Evolutionary conservation across 768 basidiomycete genomes (phyloP).

Genomic region (Amanita muscaria): DNA sequence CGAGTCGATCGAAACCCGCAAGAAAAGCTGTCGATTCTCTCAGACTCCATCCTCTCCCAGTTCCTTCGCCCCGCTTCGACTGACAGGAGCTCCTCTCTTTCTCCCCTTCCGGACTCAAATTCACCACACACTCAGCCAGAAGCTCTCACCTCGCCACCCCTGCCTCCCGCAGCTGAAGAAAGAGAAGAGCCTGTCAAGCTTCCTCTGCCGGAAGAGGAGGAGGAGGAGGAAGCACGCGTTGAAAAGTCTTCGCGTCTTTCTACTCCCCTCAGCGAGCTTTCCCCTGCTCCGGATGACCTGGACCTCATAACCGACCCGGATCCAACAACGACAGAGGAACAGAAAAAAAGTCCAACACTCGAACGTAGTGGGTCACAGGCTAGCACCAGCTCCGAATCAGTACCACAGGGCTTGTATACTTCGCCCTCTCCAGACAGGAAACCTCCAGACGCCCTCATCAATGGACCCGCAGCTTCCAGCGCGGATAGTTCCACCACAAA

Average conservation of each 20-base stretch:
- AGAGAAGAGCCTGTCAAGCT: conserved; percentile 24
- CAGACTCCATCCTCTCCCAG: conserved; percentile 12
- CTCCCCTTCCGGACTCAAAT: conserved; percentile 41
- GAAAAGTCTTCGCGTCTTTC: conserved; percentile 43
- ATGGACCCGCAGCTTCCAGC: conserved; percentile 1
- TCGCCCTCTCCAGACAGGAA: conserved; percentile 10
- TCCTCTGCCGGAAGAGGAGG: conserved; percentile 28
- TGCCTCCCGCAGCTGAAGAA: conserved; percentile 20
- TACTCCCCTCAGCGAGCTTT: conserved; percentile 72
- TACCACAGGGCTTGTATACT: background rate
- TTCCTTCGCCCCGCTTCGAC: conserved; percentile 9
- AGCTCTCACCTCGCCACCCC: conserved; percentile 10
- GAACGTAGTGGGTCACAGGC: conserved; percentile 9
- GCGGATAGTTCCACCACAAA: conserved; percentile 17
- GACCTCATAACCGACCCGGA: conserved; percentile 26
- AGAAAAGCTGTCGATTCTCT: conserved; percentile 5
- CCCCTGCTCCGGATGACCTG: conserved; percentile 50
- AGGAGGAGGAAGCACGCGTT: conserved; percentile 25
- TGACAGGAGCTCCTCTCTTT: conserved; percentile 44
- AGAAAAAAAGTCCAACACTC: background rate
- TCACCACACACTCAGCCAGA: conserved; percentile 25
- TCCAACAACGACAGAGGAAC: conserved; percentile 5
- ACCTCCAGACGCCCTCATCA: background rate
- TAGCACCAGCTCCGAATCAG: background rate
- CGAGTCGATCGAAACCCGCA: conserved; percentile 10